Conservation (phyloP, 2,329 filamentous ascomycete genomes). For the Berkeleyomyces rouxiae region DNA sequence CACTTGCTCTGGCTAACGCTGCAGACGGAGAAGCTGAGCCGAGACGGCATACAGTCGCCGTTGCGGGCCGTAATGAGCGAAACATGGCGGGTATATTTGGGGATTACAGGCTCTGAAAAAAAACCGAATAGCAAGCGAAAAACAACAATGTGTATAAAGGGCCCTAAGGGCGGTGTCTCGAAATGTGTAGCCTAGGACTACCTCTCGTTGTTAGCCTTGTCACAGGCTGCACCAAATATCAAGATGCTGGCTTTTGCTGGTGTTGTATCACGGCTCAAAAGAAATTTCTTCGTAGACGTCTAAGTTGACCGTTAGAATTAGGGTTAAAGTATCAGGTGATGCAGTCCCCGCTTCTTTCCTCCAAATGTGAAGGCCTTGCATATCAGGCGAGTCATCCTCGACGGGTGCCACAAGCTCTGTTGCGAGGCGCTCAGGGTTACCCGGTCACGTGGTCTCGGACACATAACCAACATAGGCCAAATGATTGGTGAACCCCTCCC, state of each 20-base stretch:
- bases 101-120: background rate
- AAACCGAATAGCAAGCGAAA: background rate
- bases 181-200: too few relatives aligned
- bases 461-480: too few relatives aligned
- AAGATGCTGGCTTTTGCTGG: background rate
- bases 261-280: background rate
- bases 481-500: too few relatives aligned
- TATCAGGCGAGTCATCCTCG: constrained; percentile 7
- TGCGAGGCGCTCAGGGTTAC: too few relatives aligned
- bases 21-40: constrained; percentile 2
- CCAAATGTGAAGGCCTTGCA: constrained; percentile 9
- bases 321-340: background rate
- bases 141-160: background rate
- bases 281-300: background rate
- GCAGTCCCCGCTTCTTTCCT: background rate
- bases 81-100: constrained; percentile 1
- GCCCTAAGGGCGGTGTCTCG: too few relatives aligned
- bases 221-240: background rate
- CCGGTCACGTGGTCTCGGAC: too few relatives aligned
- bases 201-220: too few relatives aligned
- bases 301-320: background rate
- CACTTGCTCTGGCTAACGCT: background rate
- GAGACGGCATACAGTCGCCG: background rate
- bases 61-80: constrained; percentile 8
- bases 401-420: background rate